Conservation (phyloP, 139 green algal species). For the Trebouxia sp. region DNA sequence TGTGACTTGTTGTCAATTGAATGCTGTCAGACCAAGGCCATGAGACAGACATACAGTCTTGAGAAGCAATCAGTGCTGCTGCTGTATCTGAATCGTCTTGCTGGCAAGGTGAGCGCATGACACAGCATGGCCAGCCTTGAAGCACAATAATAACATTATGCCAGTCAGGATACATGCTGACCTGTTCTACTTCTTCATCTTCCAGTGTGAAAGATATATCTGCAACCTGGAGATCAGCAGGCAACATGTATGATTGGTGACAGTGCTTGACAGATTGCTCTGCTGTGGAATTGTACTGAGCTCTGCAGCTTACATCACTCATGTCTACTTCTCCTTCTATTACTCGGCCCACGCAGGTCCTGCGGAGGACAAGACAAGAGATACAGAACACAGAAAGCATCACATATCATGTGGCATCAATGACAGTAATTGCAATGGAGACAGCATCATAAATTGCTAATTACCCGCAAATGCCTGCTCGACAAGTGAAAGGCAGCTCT, state of each 20-base stretch:
- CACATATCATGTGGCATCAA: too few relatives aligned
- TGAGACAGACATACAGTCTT: background rate
- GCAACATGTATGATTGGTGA: background rate
- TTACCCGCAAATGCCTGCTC: conserved; percentile 68
- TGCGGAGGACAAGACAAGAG: conserved; percentile 17
- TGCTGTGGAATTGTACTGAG: too few relatives aligned
- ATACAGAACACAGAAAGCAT: background rate
- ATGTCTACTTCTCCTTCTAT: conserved; percentile 72
- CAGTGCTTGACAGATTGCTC: too few relatives aligned
- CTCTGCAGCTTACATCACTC: conserved; percentile 63
- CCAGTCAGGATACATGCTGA: background rate
- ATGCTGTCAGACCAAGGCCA: too few relatives aligned
- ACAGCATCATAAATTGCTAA: too few relatives aligned
- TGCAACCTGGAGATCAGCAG: conserved; percentile 51
- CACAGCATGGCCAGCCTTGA: too few relatives aligned
- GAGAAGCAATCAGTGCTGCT: background rate
- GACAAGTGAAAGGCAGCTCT: conserved; percentile 91
- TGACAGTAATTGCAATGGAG: too few relatives aligned
- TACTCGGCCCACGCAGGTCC: conserved; percentile 83
- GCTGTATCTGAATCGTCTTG: background rate
- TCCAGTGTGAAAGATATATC: conserved; percentile 87
- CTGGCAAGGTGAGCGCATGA: background rate
- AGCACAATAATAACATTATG: background rate
- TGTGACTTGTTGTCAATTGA: too few relatives aligned
- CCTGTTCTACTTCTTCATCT: conserved; percentile 72